Conservation (phyloP, 208 protist genomes). For the Crithidia acanthocephali region DNA sequence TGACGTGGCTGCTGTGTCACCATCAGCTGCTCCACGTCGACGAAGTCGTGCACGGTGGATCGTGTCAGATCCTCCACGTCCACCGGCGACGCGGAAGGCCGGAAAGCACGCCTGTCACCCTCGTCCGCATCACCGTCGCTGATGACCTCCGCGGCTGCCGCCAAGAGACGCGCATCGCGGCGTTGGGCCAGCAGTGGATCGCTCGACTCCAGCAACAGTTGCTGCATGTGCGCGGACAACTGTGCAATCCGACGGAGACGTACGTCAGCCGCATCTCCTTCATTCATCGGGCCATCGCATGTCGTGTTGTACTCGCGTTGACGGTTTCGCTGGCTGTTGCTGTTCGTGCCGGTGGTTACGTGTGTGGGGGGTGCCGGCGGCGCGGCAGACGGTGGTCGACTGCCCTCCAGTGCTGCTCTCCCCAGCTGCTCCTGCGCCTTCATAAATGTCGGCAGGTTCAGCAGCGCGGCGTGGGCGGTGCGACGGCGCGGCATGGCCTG, state of each 20-base stretch:
- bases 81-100: not conserved
- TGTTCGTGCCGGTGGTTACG: not conserved
- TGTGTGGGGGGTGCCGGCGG: not conserved
- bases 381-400: not conserved
- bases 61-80: constrained; percentile 26
- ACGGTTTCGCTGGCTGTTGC: not conserved
- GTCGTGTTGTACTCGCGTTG: not conserved
- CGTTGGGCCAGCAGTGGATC: not conserved
- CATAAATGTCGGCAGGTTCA: constrained; percentile 29
- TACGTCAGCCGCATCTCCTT: not conserved
- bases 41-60: constrained; percentile 22
- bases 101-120: not conserved
- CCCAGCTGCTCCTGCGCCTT: constrained; percentile 18
- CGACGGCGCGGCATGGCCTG: constrained; percentile 55
- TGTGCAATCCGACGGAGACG: not conserved
- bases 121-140: constrained; percentile 5
- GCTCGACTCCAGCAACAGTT: not conserved
- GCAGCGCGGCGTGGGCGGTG: constrained; percentile 27
- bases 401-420: not conserved
- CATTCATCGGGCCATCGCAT: no score
- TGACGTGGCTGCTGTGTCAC: constrained; percentile 25
- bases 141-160: constrained; percentile 11
- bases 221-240: constrained; percentile 9
- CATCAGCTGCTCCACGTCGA: constrained; percentile 35
- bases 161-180: not conserved